Conservation (phyloP, 495 filamentous ascomycete species). For the Xylaria scruposa region DNA sequence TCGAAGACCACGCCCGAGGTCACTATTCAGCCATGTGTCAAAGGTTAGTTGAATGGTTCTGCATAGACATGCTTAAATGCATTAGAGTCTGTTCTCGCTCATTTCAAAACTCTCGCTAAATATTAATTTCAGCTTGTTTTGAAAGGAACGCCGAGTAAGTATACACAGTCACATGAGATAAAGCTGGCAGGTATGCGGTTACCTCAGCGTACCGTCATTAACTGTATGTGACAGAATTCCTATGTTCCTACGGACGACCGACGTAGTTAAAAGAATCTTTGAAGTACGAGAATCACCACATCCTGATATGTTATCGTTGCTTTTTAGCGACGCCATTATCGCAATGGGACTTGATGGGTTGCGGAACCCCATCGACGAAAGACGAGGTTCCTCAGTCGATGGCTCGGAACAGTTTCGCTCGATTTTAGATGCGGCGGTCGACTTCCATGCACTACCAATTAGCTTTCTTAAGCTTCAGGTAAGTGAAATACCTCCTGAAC, state of each 20-base stretch:
- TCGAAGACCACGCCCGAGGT: neutral
- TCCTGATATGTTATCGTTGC: neutral
- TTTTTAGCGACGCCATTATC: conserved; percentile 16
- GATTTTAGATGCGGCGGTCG: neutral
- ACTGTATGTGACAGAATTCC: neutral
- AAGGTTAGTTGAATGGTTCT: neutral
- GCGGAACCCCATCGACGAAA: neutral
- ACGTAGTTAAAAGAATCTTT: neutral
- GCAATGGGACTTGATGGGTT: neutral
- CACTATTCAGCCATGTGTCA: conserved; percentile 8
- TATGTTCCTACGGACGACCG: neutral
- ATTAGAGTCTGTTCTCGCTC: neutral
- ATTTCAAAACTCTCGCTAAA: neutral
- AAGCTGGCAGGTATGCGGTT: neutral
- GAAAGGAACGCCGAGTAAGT: conserved; percentile 13
- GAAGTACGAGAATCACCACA: conserved; percentile 16
- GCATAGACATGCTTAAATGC: neutral
- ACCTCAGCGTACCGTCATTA: neutral
- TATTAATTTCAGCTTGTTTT: neutral
- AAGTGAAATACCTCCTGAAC: neutral
- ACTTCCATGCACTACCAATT: neutral
- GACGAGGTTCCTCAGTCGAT: neutral
- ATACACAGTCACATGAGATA: neutral
- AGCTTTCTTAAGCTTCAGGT: conserved; percentile 13
- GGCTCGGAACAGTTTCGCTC: neutral